A percentile compares a stretch with the other conserved stretches of the same genome.
Evolutionary conservation across 768 basidiomycete species (phyloP).

Genomic region (Rhodosporidiobolus odoratus): DNA sequence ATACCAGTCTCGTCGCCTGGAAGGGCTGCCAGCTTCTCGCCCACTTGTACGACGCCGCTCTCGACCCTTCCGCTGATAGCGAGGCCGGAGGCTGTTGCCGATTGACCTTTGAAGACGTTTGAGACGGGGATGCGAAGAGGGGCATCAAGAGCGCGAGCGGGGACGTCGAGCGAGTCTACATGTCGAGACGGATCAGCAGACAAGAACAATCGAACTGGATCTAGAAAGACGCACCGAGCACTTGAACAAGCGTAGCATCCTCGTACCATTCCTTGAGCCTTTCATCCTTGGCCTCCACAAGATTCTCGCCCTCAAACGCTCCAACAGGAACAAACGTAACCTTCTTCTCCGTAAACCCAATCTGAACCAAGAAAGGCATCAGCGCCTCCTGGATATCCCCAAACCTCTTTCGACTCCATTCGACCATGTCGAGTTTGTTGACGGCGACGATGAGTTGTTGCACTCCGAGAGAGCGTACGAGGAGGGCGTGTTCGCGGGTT

Average conservation of each 20-base stretch:
- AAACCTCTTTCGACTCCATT: conserved; percentile 76
- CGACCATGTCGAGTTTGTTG: conserved; percentile 93
- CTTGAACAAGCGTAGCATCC: conserved; percentile 76
- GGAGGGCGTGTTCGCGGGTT: conserved; percentile 85
- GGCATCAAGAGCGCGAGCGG: conserved; percentile 52
- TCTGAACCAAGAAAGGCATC: conserved; percentile 74
- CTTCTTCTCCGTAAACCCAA: conserved; percentile 75
- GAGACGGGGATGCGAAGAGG: conserved; percentile 83
- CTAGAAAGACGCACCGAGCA: conserved; percentile 58
- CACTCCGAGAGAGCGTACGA: conserved; percentile 87
- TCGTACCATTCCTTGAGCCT: conserved; percentile 69
- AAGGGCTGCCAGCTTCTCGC: conserved; percentile 75
- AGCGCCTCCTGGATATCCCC: conserved; percentile 72
- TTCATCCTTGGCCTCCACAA: conserved; percentile 52
- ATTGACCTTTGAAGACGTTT: conserved; percentile 88
- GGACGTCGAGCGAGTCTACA: conserved; percentile 33
- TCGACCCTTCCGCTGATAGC: conserved; percentile 78
- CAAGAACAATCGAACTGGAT: not conserved
- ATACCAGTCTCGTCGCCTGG: conserved; percentile 86
- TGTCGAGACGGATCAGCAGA: not conserved
- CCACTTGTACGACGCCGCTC: conserved; percentile 84
- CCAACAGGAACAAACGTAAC: conserved; percentile 80
- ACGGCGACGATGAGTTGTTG: conserved; percentile 84
- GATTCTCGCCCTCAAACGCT: conserved; percentile 83
- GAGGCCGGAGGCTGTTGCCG: conserved; percentile 59